Evolutionary conservation across 768 basidiomycete genomes (phyloP).

Genomic region (Termitomyces sp.): DNA sequence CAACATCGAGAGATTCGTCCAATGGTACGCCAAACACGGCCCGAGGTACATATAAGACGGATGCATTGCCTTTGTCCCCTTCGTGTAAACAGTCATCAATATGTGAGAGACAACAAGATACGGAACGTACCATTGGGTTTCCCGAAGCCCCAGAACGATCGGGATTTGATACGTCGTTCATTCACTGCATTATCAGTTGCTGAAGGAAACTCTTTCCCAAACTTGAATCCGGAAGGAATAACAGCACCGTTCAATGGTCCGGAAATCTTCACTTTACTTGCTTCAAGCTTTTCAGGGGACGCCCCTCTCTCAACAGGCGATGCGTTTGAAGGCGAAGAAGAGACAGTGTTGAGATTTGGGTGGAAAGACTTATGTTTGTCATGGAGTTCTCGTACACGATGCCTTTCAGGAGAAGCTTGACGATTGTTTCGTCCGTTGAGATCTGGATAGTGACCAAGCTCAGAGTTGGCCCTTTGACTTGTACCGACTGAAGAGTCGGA

Average conservation of each 20-base stretch:
- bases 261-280: slow-evolving; percentile 79
- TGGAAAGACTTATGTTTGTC: slow-evolving; percentile 62
- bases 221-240: slow-evolving; percentile 88
- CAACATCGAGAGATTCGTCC: slow-evolving; percentile 83
- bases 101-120: neutral
- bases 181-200: slow-evolving; percentile 32
- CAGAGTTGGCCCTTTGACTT: slow-evolving; percentile 68
- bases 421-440: slow-evolving; percentile 35
- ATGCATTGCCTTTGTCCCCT: slow-evolving; percentile 29
- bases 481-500: slow-evolving; percentile 24
- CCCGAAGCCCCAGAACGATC: slow-evolving; percentile 92
- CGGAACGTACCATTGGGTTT: slow-evolving; percentile 45
- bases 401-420: slow-evolving; percentile 50
- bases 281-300: slow-evolving; percentile 51
- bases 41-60: slow-evolving; percentile 43
- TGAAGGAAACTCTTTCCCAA: slow-evolving; percentile 64
- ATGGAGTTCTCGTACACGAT: slow-evolving; percentile 43
- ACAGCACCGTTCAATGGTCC: slow-evolving; percentile 81
- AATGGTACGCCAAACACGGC: slow-evolving; percentile 88
- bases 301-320: slow-evolving; percentile 44
- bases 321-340: slow-evolving; percentile 38
- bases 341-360: slow-evolving; percentile 46
- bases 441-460: slow-evolving; percentile 78
- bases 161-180: slow-evolving; percentile 85
- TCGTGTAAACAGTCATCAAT: slow-evolving; percentile 3